Conservation (phyloP, 257 asterid genomes). For the Capsicum pubescens region DNA sequence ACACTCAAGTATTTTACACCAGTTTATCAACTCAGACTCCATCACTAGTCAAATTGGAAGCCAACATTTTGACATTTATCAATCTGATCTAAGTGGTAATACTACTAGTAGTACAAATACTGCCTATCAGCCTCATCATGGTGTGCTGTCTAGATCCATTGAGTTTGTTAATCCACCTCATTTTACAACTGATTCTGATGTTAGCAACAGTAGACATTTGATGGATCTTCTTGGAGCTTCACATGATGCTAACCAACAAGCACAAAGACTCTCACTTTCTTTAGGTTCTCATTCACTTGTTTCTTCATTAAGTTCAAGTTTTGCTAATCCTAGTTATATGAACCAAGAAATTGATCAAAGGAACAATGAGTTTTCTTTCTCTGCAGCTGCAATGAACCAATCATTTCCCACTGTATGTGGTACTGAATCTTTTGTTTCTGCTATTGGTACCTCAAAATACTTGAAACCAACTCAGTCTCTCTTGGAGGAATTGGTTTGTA, state of each 20-base stretch:
- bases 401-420: conserved; percentile 47
- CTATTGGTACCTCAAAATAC: conserved; percentile 61
- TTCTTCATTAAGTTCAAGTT: conserved; percentile 20
- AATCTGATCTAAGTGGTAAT: conserved; percentile 37
- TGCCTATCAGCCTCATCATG: conserved; percentile 43
- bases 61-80: conserved; percentile 53
- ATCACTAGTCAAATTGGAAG: conserved; percentile 45
- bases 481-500: conserved; percentile 73
- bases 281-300: conserved; percentile 50
- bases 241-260: conserved; percentile 43
- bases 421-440: conserved; percentile 46
- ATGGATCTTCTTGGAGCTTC: conserved; percentile 76
- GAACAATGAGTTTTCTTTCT: conserved; percentile 31
- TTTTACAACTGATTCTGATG: conserved; percentile 41
- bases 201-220: conserved; percentile 52
- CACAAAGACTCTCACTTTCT: conserved; percentile 77
- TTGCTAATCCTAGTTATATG: conserved; percentile 34
- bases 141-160: conserved; percentile 42
- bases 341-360: background rate
- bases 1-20: conserved; percentile 61
- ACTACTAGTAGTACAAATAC: conserved; percentile 20
- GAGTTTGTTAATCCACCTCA: conserved; percentile 47
- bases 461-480: conserved; percentile 71
- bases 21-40: conserved; percentile 57
- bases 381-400: conserved; percentile 38